Percentiles rank a stretch among this genome's conserved stretches.
These are phyloP conservation scores for Phytopythium vexans DNA, from an alignment of 352 stramenopile genomes.

Conservation along the genomic window DNA sequence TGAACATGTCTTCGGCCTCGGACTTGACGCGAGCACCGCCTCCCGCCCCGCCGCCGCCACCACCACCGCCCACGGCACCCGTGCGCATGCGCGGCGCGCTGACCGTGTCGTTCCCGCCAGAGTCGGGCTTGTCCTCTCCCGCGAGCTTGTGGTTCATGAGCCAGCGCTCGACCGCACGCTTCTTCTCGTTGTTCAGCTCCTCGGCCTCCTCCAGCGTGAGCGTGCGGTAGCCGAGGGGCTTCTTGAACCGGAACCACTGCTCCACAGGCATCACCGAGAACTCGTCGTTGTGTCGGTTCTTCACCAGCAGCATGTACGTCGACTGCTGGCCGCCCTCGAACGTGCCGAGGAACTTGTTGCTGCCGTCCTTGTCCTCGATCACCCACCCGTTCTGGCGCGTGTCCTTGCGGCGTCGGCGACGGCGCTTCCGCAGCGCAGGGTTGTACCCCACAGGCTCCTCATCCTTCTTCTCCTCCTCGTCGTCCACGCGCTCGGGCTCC, in stretches of 20 bases:
- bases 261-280: constrained; percentile 86
- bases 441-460: constrained; percentile 70
- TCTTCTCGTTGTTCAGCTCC: constrained; percentile 88
- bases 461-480: constrained; percentile 80
- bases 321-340: constrained; percentile 82
- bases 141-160: constrained; percentile 88
- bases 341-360: constrained; percentile 82
- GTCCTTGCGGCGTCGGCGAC: constrained; percentile 71
- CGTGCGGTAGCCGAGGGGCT: constrained; percentile 80
- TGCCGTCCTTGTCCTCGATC: constrained; percentile 78
- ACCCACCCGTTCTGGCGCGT: constrained; percentile 77
- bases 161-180: constrained; percentile 83
- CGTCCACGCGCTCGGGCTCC: constrained; percentile 66
- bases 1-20: constrained; percentile 68
- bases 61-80: constrained; percentile 34
- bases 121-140: constrained; percentile 63
- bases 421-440: constrained; percentile 68
- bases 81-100: constrained; percentile 68
- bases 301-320: constrained; percentile 85
- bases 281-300: constrained; percentile 86
- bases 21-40: constrained; percentile 19
- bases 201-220: constrained; percentile 83
- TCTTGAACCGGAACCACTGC: constrained; percentile 90
- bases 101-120: constrained; percentile 44
- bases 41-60: constrained; percentile 9